phyloP scores from a whole-genome alignment of 225 moss, liverwort and hornwort genomes.

The Polytrichum formosum region DNA sequence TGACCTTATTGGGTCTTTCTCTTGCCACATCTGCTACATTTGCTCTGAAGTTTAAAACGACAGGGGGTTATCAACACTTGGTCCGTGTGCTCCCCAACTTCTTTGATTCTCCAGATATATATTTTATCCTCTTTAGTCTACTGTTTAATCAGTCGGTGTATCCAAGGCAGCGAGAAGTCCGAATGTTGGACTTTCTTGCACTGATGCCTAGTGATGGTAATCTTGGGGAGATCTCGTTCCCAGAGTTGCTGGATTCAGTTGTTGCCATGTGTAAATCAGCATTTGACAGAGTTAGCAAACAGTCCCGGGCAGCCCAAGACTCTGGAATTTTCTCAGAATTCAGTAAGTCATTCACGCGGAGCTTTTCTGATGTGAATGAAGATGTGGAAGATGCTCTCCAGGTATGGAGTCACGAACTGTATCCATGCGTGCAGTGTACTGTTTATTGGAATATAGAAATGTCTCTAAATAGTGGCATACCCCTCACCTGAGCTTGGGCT shows the following conservation, averaged over 20 bases:
- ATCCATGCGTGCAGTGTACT: too few species aligned
- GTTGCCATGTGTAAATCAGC: conserved; percentile 81
- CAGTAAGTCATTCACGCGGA: conserved; percentile 54
- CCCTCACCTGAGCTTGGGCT: neutral
- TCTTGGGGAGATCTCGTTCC: conserved; percentile 68
- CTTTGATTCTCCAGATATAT: conserved; percentile 91
- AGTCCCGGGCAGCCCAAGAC: conserved; percentile 69
- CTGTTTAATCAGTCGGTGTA: conserved; percentile 86
- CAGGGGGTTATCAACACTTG: conserved; percentile 89
- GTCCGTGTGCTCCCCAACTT: conserved; percentile 87
- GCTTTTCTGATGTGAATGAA: conserved; percentile 63
- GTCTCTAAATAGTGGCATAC: too few species aligned
- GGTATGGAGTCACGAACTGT: conserved; percentile 19
- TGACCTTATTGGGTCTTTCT: conserved; percentile 89
- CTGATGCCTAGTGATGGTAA: conserved; percentile 83
- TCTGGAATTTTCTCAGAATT: conserved; percentile 81
- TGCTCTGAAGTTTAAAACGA: conserved; percentile 73
- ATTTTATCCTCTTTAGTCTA: conserved; percentile 86
- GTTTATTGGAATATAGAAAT: too few species aligned
- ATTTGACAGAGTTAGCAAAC: conserved; percentile 72
- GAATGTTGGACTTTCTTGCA: conserved; percentile 92
- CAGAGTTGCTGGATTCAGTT: conserved; percentile 85
- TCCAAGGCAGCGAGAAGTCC: conserved; percentile 83
- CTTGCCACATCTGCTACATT: conserved; percentile 81
- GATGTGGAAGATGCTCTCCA: conserved; percentile 68